Evolutionary conservation across 2,329 filamentous ascomycete species (phyloP).

Genomic region (Aspergillus pseudoterreus): DNA sequence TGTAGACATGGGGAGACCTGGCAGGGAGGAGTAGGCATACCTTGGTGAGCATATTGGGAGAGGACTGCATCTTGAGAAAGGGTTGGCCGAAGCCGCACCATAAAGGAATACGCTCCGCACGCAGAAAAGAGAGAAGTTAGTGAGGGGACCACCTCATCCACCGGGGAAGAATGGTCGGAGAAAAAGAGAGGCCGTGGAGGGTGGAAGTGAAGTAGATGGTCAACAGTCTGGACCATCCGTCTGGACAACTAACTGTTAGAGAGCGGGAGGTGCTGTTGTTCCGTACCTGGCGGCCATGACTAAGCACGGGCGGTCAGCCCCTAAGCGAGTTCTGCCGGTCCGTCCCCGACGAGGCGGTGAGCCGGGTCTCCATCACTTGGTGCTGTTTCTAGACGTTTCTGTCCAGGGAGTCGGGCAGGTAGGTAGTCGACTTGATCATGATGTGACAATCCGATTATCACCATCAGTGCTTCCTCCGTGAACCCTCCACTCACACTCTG

Average conservation of each 20-base stretch:
- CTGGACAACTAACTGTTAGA: slow-evolving; percentile 27
- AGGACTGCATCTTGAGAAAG: slow-evolving; percentile 42
- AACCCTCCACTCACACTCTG: too few species aligned
- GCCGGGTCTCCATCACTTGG: background rate
- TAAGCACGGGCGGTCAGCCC: slow-evolving; percentile 38
- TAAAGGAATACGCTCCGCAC: slow-evolving; percentile 38
- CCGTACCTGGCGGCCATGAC: slow-evolving; percentile 17
- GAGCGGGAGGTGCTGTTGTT: slow-evolving; percentile 4
- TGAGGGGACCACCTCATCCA: slow-evolving; percentile 31
- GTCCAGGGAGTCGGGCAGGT: too few species aligned
- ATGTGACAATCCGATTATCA: too few species aligned
- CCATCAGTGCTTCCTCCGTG: too few species aligned
- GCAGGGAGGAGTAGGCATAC: slow-evolving; percentile 26
- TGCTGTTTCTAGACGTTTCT: background rate
- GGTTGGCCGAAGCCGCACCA: slow-evolving; percentile 43
- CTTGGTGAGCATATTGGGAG: slow-evolving; percentile 50
- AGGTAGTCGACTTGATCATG: too few species aligned
- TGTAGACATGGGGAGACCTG: slow-evolving; percentile 6
- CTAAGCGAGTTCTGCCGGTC: slow-evolving; percentile 27
- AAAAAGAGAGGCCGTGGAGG: slow-evolving; percentile 18
- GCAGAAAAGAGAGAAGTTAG: slow-evolving; percentile 25
- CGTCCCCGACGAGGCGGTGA: slow-evolving; percentile 10
- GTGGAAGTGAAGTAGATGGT: background rate
- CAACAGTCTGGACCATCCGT: slow-evolving; percentile 23
- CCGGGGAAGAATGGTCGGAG: slow-evolving; percentile 21